Percentiles rank a stretch among this genome's conserved stretches.
Conservation (phyloP, 768 basidiomycete species). For the Sarcodon sp. region DNA sequence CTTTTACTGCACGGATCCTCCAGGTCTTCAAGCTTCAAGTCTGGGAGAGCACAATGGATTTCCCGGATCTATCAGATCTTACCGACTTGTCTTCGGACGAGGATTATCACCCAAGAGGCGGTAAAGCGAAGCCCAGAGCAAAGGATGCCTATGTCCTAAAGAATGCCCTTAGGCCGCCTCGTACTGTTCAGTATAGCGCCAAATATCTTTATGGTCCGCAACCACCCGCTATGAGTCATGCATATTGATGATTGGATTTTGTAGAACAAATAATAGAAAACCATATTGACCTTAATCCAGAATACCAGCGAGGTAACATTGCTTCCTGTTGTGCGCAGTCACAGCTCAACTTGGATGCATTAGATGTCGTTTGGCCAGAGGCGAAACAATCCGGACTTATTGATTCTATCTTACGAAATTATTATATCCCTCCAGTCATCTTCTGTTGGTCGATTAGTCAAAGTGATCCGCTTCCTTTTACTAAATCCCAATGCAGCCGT, state of each 20-base stretch:
- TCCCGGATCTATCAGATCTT: neutral
- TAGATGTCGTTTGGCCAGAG: conserved; percentile 75
- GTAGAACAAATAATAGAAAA: conserved; percentile 51
- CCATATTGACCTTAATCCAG: conserved; percentile 62
- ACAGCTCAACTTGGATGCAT: neutral
- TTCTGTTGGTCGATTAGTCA: conserved; percentile 33
- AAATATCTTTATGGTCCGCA: conserved; percentile 19
- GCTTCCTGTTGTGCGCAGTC: neutral
- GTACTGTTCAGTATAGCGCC: conserved; percentile 16
- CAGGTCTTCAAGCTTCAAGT: neutral
- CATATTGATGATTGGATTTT: neutral
- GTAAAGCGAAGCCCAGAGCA: conserved; percentile 1
- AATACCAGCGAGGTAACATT: conserved; percentile 61
- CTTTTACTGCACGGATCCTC: neutral
- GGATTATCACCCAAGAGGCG: neutral
- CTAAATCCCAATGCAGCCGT: conserved; percentile 25
- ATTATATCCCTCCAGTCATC: conserved; percentile 70
- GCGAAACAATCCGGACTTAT: conserved; percentile 63
- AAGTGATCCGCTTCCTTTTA: neutral
- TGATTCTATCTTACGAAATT: conserved; percentile 70
- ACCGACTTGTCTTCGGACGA: neutral
- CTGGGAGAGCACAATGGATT: neutral
- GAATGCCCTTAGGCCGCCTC: conserved; percentile 10
- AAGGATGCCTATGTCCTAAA: conserved; percentile 5
- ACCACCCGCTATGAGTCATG: neutral